Evolutionary conservation across 805 yeast genomes (phyloP), one percentile per base, ranked within the genome.

Genomic region (Lachancea dasiensis): DNA sequence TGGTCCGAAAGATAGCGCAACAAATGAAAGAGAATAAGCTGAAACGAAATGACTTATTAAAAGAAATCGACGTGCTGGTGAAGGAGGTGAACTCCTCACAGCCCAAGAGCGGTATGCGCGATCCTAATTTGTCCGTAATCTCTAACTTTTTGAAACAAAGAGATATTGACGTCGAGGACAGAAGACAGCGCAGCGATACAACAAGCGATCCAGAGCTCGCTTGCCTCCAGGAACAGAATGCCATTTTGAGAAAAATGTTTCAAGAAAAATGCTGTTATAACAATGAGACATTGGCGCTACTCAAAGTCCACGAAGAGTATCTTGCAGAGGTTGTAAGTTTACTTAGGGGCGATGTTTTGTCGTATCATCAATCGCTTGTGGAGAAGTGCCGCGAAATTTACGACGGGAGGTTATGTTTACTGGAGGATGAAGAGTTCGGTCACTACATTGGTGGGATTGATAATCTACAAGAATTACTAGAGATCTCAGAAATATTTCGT

Each of bases 371-470:
- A 17, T 22, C 24, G 3, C 38, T 46, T 9, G 25, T 45, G 17
- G 19, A 13, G 6, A 42, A 36, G 30, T 41, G 46, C 10, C 46
- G 47, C 28, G 17, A 25, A 7, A 41, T 44, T 14, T 34, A 48
- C 26, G 24, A 41, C 5, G 29, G 31, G n/a, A 50, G 47, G n/a
- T 25, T 51, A 18, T 21, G 45, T 11, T 40, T 48, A 1, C 25
- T 37, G 29, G 58, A 54, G 26, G 49, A 51, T 31, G 25, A 38
- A 11, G 57, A 54, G 34, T 54, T 54, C 27, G 31, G 31, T 3
- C 31, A 27, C 1, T 54, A 52, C 30, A 27, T 51, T 32, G 47
- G 38, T 14, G 49, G 51, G 25, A 30, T 54, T 6, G 30, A 31
- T 11, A 48, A 47, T 27, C 22, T 52, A 7, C 51, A 51, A 24